Evolutionary conservation across 2,329 filamentous ascomycete species (phyloP).

Genomic region (Paraconiothyrium brasiliense): DNA sequence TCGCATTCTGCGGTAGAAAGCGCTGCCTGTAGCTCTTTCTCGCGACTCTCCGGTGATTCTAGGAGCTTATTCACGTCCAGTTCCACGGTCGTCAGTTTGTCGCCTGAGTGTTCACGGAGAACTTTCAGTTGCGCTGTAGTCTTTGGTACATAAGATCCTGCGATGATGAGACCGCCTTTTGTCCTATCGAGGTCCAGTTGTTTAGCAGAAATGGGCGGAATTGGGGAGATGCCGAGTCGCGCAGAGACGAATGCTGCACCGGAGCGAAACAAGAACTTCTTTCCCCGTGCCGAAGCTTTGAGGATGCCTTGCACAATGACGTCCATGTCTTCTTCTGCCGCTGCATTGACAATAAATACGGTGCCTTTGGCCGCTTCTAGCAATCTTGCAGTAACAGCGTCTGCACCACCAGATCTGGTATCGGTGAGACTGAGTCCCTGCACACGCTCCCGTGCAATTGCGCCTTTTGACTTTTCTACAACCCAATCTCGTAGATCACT

Average conservation of each 20-base stretch:
- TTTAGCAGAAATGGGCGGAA: slow-evolving; percentile 59
- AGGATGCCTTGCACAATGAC: slow-evolving; percentile 63
- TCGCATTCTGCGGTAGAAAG: slow-evolving; percentile 37
- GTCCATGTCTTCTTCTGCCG: slow-evolving; percentile 64
- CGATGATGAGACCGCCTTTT: slow-evolving; percentile 63
- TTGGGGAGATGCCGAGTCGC: slow-evolving; percentile 62
- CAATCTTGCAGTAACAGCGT: slow-evolving; percentile 55
- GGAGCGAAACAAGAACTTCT: slow-evolving; percentile 58
- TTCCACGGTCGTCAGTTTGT: slow-evolving; percentile 57
- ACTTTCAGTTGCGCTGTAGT: slow-evolving; percentile 64
- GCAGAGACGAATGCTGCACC: slow-evolving; percentile 61
- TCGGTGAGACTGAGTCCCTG: slow-evolving; percentile 51
- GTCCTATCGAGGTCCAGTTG: slow-evolving; percentile 53
- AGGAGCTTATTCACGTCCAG: slow-evolving; percentile 62
- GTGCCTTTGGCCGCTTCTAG: slow-evolving; percentile 47
- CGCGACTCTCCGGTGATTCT: slow-evolving; percentile 45
- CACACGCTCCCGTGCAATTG: slow-evolving; percentile 52
- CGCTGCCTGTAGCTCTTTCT: slow-evolving; percentile 49
- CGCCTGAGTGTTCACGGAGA: slow-evolving; percentile 51
- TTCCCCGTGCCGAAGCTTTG: slow-evolving; percentile 49
- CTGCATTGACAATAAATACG: slow-evolving; percentile 64
- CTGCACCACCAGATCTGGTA: slow-evolving; percentile 58
- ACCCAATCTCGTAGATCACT: slow-evolving; percentile 65
- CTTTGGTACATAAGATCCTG: slow-evolving; percentile 68
- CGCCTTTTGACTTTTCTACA: slow-evolving; percentile 61